Base-by-base conservation (phyloP, 768 basidiomycete genomes). In the Tulasnella sp. region DNA sequence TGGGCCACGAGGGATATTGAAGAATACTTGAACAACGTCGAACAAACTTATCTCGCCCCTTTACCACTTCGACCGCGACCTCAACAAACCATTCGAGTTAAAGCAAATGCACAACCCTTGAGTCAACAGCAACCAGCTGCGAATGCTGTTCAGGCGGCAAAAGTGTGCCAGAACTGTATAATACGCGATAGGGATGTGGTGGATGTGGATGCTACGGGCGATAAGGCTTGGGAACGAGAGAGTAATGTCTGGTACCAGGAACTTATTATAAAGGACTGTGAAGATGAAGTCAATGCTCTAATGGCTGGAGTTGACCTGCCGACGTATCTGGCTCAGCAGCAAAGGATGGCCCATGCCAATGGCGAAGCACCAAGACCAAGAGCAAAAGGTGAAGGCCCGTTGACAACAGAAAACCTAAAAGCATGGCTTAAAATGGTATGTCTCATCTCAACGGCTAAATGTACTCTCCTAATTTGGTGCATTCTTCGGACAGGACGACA, bases 111-210 rank as follows among this genome's bases (percentile, higher is more conserved):
- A n/a, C n/a, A n/a, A n/a, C n/a, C n/a, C n/a, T n/a, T n/a, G n/a
- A n/a, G n/a, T n/a, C n/a, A n/a, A n/a, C n/a, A n/a, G n/a, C n/a
- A n/a, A n/a, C n/a, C n/a, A n/a, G n/a, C n/a, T n/a, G n/a, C n/a
- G n/a, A n/a, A n/a, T 20, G 45, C 53, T 5, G 57, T 59, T 5
- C 64, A 61, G 33, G 59, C 61, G 22, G 66, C 65, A 45, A 93
- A 98, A 64, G 69, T 96, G 25, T 99, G 93, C 59, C 72, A 95
- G 31, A 95, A 98, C 65, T 99, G 95, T 62, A 83, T 95, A 53
- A 98, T 98, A 91, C 81, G 95, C 28, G 95, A 99, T 65, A 79
- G 93, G 62, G 95, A 99, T 63, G 88, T 99, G 84, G 88, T 82
- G 7, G 92, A 95, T 63, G 89, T 99, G 22, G 76, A 86, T 63